phyloP scores from a whole-genome alignment of 2,329 filamentous ascomycete species.

The Piedraia hortae region DNA sequence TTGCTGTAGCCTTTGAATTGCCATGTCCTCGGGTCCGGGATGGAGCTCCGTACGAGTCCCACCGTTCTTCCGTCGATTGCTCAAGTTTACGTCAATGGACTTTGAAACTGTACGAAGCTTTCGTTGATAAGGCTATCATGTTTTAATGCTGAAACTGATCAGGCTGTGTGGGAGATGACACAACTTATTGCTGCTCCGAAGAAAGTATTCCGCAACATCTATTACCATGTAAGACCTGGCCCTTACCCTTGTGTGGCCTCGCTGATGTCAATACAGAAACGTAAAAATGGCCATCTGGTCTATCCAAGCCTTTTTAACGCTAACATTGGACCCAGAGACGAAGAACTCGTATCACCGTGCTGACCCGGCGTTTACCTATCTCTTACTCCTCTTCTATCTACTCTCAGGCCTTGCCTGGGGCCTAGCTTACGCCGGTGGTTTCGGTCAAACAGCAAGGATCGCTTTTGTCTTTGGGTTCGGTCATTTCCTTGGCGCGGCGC shows the following conservation, averaged over 20 bases:
- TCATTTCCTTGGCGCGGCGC: constrained; percentile 33
- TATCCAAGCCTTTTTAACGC: constrained; percentile 1
- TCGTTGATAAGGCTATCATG: too few species aligned
- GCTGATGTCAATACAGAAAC: constrained; percentile 7
- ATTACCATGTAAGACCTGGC: constrained; percentile 30
- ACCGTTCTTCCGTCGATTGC: constrained; percentile 38
- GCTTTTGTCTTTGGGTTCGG: constrained; percentile 23
- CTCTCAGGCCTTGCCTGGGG: constrained; percentile 30
- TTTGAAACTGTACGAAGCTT: constrained; percentile 30
- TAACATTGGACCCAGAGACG: constrained; percentile 19
- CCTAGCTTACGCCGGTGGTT: constrained; percentile 23
- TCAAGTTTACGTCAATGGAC: constrained; percentile 50
- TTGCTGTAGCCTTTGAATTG: too few species aligned
- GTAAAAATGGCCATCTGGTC: constrained; percentile 2
- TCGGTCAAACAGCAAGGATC: constrained; percentile 18
- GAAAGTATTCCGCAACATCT: constrained; percentile 43
- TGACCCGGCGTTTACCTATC: constrained; percentile 41
- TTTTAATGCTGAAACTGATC: constrained; percentile 1
- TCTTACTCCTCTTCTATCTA: constrained; percentile 35
- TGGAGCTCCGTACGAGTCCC: constrained; percentile 30
- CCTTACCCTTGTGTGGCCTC: not conserved
- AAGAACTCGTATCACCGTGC: constrained; percentile 44
- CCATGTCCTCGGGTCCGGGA: constrained; percentile 11
- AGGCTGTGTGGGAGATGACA: constrained; percentile 43
- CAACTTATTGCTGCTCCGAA: constrained; percentile 39